These are phyloP conservation scores for Bertia moriformis DNA, from an alignment of 2,329 filamentous ascomycete genomes.

Conservation along the genomic window DNA sequence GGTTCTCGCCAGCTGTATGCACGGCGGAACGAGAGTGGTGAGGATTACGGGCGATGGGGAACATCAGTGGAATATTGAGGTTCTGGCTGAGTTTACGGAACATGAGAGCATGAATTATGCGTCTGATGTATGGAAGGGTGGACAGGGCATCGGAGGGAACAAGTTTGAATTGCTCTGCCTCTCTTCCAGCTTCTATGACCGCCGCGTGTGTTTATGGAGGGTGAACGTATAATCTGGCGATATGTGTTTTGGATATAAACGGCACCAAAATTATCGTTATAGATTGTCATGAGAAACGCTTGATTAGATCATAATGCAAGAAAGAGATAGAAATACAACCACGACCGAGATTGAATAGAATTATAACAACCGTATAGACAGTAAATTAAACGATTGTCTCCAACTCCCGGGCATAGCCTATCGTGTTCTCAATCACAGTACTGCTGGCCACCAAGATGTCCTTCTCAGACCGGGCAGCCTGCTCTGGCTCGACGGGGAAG, in stretches of 20 bases:
- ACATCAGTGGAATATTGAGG: neutral
- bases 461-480: conserved; percentile 27
- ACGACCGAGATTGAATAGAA: neutral
- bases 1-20: conserved; percentile 1
- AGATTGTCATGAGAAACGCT: neutral
- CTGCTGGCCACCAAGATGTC: conserved; percentile 32
- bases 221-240: neutral
- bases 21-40: neutral
- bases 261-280: too few relatives aligned
- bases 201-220: neutral
- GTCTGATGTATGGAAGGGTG: neutral
- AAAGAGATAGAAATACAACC: neutral
- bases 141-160: neutral
- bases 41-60: neutral
- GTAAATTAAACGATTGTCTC: conserved; percentile 49
- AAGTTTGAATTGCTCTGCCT: neutral
- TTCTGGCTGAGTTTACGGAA: neutral
- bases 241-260: too few relatives aligned
- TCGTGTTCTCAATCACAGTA: conserved; percentile 53
- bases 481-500: conserved; percentile 39
- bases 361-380: neutral
- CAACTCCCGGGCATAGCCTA: conserved; percentile 54
- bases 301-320: neutral
- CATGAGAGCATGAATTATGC: conserved; percentile 1
- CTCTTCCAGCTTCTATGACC: neutral